Evolutionary conservation across 2,329 filamentous ascomycete species (phyloP), one percentile per base, ranked within the genome.

Genomic region (Phyllosticta citriasiana): DNA sequence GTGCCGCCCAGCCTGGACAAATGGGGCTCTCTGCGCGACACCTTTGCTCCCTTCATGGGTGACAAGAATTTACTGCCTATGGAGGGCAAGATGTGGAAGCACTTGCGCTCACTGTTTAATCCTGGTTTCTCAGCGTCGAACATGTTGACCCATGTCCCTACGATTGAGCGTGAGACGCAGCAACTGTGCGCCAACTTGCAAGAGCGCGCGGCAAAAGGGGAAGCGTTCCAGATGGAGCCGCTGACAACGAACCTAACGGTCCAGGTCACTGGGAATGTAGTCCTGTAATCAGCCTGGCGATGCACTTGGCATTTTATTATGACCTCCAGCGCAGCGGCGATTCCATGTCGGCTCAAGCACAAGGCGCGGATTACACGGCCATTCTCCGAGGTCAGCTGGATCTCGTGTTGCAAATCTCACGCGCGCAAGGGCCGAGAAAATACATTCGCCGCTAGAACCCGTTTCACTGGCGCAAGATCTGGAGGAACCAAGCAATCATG

Each of bases 41-140:
- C 56, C 47, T n/a, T 61, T n/a, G 26, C 51, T 7, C 59, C 59
- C 14, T 61, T 53, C 19, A 54, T 47, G 12, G 59, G 59, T 4
- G 22, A 16, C 6, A 26, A 26, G 3, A 52, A 57, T 12, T 53
- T 61, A 4, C 50, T 61, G 22, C 24, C 57, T 26, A 57, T 66
- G 60, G 63, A 68, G 25, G 68, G 67, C 27, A 26, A 67, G 2
- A 56, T 58, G 19, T 68, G 68, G 67, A 70, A 70, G 59, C 50
- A 26, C 3, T 65, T 65, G 64, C 61, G 65, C 26, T 30, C 53
- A 16, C 63, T 66, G 24, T 69, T 67, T 56, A 62, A 64, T 24
- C 66, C 68, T 4, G 67, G 64, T 16, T 70, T 70, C 59, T 59
- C 62, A 4, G 54, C 62, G 4, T 57, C 57, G n/a, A 66, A 70